Evolutionary conservation across 108 stramenopile species (phyloP), one percentile per base, ranked within the genome.

Genomic region (Aurantiochytrium sp.): DNA sequence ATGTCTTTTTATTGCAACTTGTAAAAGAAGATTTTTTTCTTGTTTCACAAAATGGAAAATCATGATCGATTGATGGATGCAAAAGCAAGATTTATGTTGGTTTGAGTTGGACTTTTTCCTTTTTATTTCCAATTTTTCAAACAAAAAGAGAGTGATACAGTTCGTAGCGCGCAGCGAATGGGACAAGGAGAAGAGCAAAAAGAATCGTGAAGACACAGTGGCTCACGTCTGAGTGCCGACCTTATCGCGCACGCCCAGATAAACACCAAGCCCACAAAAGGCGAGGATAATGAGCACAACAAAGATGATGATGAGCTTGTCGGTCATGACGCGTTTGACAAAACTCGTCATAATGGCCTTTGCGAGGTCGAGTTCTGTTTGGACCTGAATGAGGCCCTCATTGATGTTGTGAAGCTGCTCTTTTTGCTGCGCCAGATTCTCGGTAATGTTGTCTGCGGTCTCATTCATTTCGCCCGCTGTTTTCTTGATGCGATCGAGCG

Each of bases 261-360:
- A 83, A 12, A 83, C 23, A 3, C 45, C 51, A 25, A 83, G 51
- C 16, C 76, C 76, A 23, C 45, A 53, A 23, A 83, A 47, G 28
- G 49, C 76, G 51, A 83, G 76, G 18, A 83, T 23, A 35, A 83
- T 83, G 6, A 83, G 51, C 19, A 83, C 49, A 12, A 83, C 76
- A 23, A 83, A 53, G 45, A 53, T 83, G 49, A 83, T 45, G 25
- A 83, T 53, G n/a, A 83, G 28, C 51, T 83, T 83, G 76, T 83
- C 76, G 51, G 76, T 83, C 45, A 53, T 53, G 45, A 53, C 76
- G 6, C 76, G 76, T 35, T 83, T 83, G n/a, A 83, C 76, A 83
- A 83, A 83, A 35, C 76, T 83, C 0, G 76, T 53, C 76, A 83
- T 53, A 4, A 83, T 83, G n/a, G 19, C 49, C 28, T 83, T 83